Evolutionary conservation across 345 rosid genomes (phyloP).

Genomic region (Lepidium didymum): DNA sequence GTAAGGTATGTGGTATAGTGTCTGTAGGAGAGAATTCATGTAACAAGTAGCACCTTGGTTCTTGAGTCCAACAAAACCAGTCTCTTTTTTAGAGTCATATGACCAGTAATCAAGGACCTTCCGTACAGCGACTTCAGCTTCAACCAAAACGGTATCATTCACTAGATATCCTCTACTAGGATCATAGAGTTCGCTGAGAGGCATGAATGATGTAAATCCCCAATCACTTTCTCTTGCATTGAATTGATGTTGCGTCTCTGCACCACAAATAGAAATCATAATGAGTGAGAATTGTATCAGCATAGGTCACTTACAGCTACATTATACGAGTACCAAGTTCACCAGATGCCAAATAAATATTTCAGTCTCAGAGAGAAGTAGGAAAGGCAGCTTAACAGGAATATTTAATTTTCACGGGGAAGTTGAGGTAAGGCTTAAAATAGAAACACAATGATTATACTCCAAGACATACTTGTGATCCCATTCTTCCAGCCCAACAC

Average conservation of each 20-base stretch:
- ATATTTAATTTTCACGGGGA: neutral
- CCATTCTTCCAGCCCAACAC: conserved; percentile 9
- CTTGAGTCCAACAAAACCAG: conserved; percentile 95
- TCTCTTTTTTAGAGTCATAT: conserved; percentile 91
- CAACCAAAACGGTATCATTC: conserved; percentile 69
- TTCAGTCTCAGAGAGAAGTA: neutral
- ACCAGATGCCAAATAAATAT: neutral
- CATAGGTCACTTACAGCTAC: neutral
- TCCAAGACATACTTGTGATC: neutral
- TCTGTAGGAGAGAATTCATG: conserved; percentile 94
- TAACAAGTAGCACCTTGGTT: conserved; percentile 99
- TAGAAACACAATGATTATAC: neutral
- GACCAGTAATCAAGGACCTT: conserved; percentile 77
- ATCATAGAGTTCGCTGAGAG: conserved; percentile 87
- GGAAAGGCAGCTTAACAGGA: conserved; percentile 1
- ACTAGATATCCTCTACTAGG: conserved; percentile 74
- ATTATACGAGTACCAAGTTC: neutral
- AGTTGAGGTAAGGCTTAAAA: neutral
- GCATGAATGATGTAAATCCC: conserved; percentile 91
- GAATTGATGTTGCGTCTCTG: conserved; percentile 94
- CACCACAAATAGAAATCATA: conserved; percentile 16
- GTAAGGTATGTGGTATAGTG: conserved; percentile 89
- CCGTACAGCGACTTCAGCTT: conserved; percentile 89
- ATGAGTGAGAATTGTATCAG: neutral
- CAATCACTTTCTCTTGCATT: conserved; percentile 91